A percentile compares a stretch with the other conserved stretches of the same genome.
phyloP scores from a whole-genome alignment of 768 basidiomycete species.

The Auricularia cornea region DNA sequence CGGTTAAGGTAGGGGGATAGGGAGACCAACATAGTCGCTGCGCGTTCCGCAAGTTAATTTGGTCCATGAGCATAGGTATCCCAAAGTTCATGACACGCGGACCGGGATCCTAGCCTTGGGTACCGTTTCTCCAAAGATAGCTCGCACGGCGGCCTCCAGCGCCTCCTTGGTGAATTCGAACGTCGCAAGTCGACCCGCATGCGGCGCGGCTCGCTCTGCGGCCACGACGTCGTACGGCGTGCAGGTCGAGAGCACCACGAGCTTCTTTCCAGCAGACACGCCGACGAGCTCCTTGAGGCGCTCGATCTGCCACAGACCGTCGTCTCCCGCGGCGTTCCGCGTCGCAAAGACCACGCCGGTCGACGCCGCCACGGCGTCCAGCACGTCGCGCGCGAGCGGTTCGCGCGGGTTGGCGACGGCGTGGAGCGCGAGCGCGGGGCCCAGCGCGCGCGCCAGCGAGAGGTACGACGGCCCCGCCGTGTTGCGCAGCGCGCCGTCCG shows the following conservation, averaged over 20 bases:
- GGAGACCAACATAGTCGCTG: no score
- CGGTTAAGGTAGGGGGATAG: no score
- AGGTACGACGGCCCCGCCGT: slow-evolving; percentile 50
- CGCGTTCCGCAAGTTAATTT: no score
- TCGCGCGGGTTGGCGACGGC: slow-evolving; percentile 33
- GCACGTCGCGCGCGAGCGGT: slow-evolving; percentile 7
- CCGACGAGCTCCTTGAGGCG: slow-evolving; percentile 26
- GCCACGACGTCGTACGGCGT: slow-evolving; percentile 55
- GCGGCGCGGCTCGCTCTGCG: background rate
- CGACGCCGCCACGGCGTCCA: slow-evolving; percentile 8
- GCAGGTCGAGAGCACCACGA: slow-evolving; percentile 52
- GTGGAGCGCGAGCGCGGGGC: slow-evolving; percentile 31
- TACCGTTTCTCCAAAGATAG: slow-evolving; percentile 34
- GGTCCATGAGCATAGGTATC: no score
- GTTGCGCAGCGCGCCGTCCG: slow-evolving; percentile 40
- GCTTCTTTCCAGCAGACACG: slow-evolving; percentile 15
- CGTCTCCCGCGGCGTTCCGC: slow-evolving; percentile 40
- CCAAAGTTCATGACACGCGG: background rate
- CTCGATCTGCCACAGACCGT: slow-evolving; percentile 43
- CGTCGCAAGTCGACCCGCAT: slow-evolving; percentile 35
- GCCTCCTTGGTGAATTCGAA: slow-evolving; percentile 54
- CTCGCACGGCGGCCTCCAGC: slow-evolving; percentile 34
- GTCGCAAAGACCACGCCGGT: slow-evolving; percentile 45
- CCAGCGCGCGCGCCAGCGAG: slow-evolving; percentile 37
- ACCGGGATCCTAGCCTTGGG: slow-evolving; percentile 24